Evolutionary conservation across 495 filamentous ascomycete species (phyloP).

Genomic region (Acidiella bohemica): DNA sequence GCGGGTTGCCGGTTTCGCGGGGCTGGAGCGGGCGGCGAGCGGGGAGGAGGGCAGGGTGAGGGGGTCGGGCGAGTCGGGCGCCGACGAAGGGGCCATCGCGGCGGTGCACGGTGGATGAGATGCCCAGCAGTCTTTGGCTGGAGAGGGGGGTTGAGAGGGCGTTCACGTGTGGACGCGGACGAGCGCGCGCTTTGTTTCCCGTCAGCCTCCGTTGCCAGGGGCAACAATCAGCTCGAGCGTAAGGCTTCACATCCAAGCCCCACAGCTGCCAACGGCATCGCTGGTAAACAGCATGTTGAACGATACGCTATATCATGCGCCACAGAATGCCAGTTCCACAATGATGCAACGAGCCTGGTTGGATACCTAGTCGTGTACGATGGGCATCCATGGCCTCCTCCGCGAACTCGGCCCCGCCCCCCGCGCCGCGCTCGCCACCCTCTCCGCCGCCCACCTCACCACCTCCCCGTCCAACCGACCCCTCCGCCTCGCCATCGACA

Average conservation of each 20-base stretch:
- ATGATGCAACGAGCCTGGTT: background rate
- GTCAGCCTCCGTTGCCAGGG: no score
- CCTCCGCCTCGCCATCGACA: conserved; percentile 80
- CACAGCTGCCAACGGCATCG: no score
- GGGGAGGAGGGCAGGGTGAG: conserved; percentile 12
- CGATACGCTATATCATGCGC: no score
- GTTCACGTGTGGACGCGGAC: no score
- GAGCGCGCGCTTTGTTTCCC: no score
- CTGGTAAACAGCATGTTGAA: no score
- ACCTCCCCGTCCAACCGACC: conserved; percentile 54
- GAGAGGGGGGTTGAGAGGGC: no score
- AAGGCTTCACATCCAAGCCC: no score
- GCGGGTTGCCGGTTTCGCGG: background rate
- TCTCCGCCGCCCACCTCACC: conserved; percentile 64
- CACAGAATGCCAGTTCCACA: background rate
- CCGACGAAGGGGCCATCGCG: background rate
- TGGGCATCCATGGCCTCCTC: conserved; percentile 52
- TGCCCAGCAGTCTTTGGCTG: no score
- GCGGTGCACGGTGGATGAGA: no score
- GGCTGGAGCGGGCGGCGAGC: background rate
- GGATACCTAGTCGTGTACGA: background rate
- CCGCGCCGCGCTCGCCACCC: conserved; percentile 68
- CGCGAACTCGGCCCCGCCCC: conserved; percentile 73
- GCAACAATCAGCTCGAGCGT: no score
- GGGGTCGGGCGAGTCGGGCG: conserved; percentile 12